These are phyloP conservation scores for Endoconidiophora laricicola DNA, from an alignment of 2,329 filamentous ascomycete species.

Conservation along the genomic window DNA sequence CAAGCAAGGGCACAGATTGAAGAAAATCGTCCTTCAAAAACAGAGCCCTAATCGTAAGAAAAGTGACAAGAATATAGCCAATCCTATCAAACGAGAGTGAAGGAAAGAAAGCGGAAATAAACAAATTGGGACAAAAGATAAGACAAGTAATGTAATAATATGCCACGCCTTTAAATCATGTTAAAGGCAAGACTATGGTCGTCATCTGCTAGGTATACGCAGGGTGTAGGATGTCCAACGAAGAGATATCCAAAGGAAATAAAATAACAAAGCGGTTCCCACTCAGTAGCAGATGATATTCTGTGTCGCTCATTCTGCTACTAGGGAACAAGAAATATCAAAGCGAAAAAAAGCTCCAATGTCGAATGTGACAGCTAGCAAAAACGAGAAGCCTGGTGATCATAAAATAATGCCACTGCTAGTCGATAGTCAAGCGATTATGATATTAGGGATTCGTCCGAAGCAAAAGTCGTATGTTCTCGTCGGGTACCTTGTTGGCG, in stretches of 20 bases:
- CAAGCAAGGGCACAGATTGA: too few relatives aligned
- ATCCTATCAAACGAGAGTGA: too few relatives aligned
- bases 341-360: too few relatives aligned
- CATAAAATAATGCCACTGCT: not conserved
- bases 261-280: not conserved
- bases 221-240: not conserved
- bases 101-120: not conserved
- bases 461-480: constrained; percentile 3
- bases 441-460: constrained; percentile 10
- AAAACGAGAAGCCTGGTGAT: not conserved
- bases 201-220: too few relatives aligned
- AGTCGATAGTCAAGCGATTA: not conserved
- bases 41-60: too few relatives aligned
- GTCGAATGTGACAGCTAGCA: too few relatives aligned
- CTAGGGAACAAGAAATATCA: not conserved
- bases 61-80: too few relatives aligned
- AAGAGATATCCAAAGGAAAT: not conserved
- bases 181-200: not conserved
- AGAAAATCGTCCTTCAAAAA: too few relatives aligned
- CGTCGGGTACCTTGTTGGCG: constrained; percentile 17
- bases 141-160: not conserved
- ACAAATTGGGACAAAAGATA: constrained; percentile 3
- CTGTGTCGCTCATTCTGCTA: constrained; percentile 7
- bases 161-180: not conserved
- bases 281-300: constrained; percentile 5